phyloP scores from a whole-genome alignment of 2,329 filamentous ascomycete species.

The Bipolaris bicolor region DNA sequence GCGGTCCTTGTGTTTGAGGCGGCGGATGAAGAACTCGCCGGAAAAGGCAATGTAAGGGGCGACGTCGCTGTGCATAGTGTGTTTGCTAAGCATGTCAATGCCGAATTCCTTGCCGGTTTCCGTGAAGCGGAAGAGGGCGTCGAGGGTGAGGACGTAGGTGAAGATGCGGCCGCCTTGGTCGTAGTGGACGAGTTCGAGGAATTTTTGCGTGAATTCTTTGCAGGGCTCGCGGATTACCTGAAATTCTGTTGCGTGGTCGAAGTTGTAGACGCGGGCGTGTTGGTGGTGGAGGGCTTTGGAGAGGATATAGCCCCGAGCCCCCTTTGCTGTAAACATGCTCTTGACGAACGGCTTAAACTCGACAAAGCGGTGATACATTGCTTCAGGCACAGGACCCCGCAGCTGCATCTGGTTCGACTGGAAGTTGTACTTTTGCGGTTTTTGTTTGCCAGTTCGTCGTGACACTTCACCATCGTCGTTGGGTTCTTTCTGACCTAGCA shows the following conservation, averaged over 20 bases:
- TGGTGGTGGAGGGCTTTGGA: conserved; percentile 90
- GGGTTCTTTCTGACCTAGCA: conserved; percentile 70
- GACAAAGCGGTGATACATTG: conserved; percentile 89
- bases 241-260: conserved; percentile 75
- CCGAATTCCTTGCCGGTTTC: conserved; percentile 96
- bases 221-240: conserved; percentile 71
- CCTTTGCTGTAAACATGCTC: conserved; percentile 81
- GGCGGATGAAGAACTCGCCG: conserved; percentile 89
- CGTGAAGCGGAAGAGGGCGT: conserved; percentile 86
- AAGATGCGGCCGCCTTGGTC: conserved; percentile 86
- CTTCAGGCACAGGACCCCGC: conserved; percentile 76
- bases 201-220: conserved; percentile 74
- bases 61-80: conserved; percentile 96
- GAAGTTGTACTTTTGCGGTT: conserved; percentile 81
- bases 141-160: conserved; percentile 89
- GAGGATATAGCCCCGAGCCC: conserved; percentile 77
- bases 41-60: conserved; percentile 89
- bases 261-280: conserved; percentile 88
- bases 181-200: conserved; percentile 84
- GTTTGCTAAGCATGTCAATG: conserved; percentile 90
- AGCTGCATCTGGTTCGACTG: conserved; percentile 93
- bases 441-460: conserved; percentile 50
- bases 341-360: conserved; percentile 91
- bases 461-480: conserved; percentile 45
- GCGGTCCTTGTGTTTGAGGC: conserved; percentile 61